Evolutionary conservation across 108 stramenopile species (phyloP), one percentile per base, ranked within the genome.

Genomic region (Cyclotella cryptica): DNA sequence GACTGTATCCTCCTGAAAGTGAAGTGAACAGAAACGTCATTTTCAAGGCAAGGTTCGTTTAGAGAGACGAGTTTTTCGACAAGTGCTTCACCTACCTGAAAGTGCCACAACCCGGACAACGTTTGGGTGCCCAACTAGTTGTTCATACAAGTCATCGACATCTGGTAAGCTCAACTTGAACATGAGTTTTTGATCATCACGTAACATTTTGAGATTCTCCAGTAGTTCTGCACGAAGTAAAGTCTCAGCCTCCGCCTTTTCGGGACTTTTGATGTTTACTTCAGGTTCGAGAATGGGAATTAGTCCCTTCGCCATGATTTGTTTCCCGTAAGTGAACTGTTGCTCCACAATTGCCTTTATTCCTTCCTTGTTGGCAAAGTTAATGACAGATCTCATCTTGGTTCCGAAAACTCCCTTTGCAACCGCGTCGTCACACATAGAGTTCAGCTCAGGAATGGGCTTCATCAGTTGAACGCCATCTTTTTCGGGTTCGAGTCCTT

Each of bases 261-360:
- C 85, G 9, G 86, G 74, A 72, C 72, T 66, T 13, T 81, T 78
- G 66, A 92, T 92, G 69, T 88, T 78, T 0, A 95, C 87, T 75
- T 95, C 94, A 26, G 94, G 94, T 71, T 95, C 94, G 40, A 95
- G 75, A 60, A 95, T 95, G 17, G 94, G 94, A 27, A 91, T 72
- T 35, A 95, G 65, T 19, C 90, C 92, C 53, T 55, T 67, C 29
- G 66, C 63, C 44, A 87, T 72, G 69, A 95, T 91, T 51, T 85
- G 81, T 71, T 92, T 91, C 0, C 79, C 94, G 22, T 91, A 66
- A 10, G 83, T 84, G 64, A 95, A 95, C 60, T 95, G 94, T 55
- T 95, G 94, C 43, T 87, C 88, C 11, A 95, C 94, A 77, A 91
- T 75, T 15, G 73, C 54, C 55, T 89, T 81, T 70, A 95, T 91